Evolutionary conservation across 352 stramenopile genomes (phyloP), one percentile per base, ranked within the genome.

Genomic region (Blastocystis sp.): DNA sequence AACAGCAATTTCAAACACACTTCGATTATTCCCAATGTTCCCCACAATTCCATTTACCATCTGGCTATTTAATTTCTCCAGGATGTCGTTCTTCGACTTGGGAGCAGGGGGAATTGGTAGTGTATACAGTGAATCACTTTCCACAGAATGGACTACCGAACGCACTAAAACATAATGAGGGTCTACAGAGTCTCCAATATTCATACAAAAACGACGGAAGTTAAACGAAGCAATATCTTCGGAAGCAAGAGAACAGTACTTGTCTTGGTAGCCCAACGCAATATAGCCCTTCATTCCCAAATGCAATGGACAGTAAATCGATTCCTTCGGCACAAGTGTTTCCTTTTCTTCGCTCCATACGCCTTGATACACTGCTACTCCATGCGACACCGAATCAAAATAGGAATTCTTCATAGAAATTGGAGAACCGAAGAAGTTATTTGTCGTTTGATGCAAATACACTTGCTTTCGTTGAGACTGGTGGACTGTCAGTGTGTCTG

Each of bases 391-490:
- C 0, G 50, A 34, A 41, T 80, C 70, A 41, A 63, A 80, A 18
- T 18, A 26, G 18, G 70, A 26, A 64, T n/a, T 80, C 7, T 80
- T 80, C 23, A 29, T 1, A 8, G 37, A 8, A 6, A 80, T 53
- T 18, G 70, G 45, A 9, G 39, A 20, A 26, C 70, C 70, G 70
- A 80, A 80, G 7, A 50, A 62, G 37, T 80, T 80, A 41, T 39
- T 34, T 8, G 45, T 61, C 45, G 43, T 9, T 29, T 80, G 37
- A 4, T 80, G 26, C 45, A 80, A 63, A 64, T 80, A 64, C 13
- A 39, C n/a, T 53, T 80, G 70, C 45, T 80, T 80, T 26, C 20
- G 20, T 26, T 80, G 70, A 20, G 70, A 64, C 70, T 80, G 70
- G 7, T 80, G 13, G 3, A 63, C 26, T 5, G n/a, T 43, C 15